Percentiles rank a stretch among this genome's conserved stretches.
Conservation (phyloP, 768 basidiomycete species). For the Hemileccinum rubropunctum region DNA sequence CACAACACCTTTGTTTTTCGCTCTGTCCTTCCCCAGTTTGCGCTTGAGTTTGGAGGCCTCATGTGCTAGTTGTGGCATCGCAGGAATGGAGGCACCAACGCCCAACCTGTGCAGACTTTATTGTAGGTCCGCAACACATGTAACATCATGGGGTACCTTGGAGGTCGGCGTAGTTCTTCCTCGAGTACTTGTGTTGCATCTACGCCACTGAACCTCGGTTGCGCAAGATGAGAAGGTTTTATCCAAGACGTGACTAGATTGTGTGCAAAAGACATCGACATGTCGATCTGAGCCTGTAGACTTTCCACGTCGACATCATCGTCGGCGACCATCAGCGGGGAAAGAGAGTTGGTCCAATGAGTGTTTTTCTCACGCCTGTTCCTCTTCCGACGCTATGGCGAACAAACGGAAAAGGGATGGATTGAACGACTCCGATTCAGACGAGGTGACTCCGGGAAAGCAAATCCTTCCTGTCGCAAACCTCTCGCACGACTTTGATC, state of each 20-base stretch:
- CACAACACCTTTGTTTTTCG: slow-evolving; percentile 47
- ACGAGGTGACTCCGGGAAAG: slow-evolving; percentile 58
- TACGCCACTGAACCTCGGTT: slow-evolving; percentile 27
- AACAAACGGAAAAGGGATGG: slow-evolving; percentile 59
- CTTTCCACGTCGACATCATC: slow-evolving; percentile 63
- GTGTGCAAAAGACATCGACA: slow-evolving; percentile 75
- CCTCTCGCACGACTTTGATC: slow-evolving; percentile 66
- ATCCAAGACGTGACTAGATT: slow-evolving; percentile 78
- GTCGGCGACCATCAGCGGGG: slow-evolving; percentile 28
- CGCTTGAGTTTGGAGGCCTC: slow-evolving; percentile 64
- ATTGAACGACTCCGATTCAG: slow-evolving; percentile 52
- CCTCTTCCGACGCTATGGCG: slow-evolving; percentile 14
- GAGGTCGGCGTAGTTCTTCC: slow-evolving; percentile 65
- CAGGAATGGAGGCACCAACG: slow-evolving; percentile 66
- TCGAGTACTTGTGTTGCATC: slow-evolving; percentile 56
- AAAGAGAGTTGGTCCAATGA: too few species aligned
- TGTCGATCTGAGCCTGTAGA: slow-evolving; percentile 79
- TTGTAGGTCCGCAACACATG: background rate
- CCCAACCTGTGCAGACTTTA: slow-evolving; percentile 52
- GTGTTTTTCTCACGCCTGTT: slow-evolving; percentile 21
- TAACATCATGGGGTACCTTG: slow-evolving; percentile 45
- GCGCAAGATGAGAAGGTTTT: slow-evolving; percentile 46
- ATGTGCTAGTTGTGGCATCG: slow-evolving; percentile 40
- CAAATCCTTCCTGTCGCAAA: slow-evolving; percentile 82
- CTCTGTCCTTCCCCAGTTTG: slow-evolving; percentile 48